These are phyloP conservation scores for Pugionium cornutum DNA, from an alignment of 345 rosid species.

Conservation along the genomic window DNA sequence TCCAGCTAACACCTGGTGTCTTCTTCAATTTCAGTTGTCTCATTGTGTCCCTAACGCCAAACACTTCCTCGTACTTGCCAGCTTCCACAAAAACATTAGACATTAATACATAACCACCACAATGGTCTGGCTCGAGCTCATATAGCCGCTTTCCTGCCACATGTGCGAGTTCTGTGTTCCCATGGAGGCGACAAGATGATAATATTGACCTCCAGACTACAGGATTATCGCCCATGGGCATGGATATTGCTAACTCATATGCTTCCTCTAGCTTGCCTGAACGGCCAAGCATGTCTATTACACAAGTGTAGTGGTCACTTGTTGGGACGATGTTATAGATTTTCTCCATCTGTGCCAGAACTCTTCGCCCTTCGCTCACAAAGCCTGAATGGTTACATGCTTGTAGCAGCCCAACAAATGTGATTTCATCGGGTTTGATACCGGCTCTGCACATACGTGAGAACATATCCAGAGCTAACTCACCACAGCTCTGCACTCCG, in stretches of 20 bases:
- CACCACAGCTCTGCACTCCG: constrained; percentile 57
- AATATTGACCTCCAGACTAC: constrained; percentile 66
- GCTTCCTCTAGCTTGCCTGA: constrained; percentile 65
- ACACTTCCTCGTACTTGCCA: constrained; percentile 48
- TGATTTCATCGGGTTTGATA: constrained; percentile 54
- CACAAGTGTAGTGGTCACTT: constrained; percentile 62
- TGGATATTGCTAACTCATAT: constrained; percentile 46
- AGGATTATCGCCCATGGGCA: constrained; percentile 48
- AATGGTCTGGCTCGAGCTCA: constrained; percentile 50
- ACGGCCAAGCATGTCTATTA: constrained; percentile 75
- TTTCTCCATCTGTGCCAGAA: constrained; percentile 49
- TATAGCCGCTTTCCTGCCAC: constrained; percentile 42
- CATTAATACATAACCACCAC: constrained; percentile 50
- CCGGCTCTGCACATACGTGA: constrained; percentile 44
- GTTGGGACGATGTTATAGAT: constrained; percentile 51
- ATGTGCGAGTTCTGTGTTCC: constrained; percentile 44
- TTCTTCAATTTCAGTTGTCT: constrained; percentile 48
- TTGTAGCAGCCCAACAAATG: constrained; percentile 57
- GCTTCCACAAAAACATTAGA: constrained; percentile 51
- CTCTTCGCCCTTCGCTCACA: constrained; percentile 46
- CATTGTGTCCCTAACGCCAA: constrained; percentile 50
- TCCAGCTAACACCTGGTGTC: constrained; percentile 57
- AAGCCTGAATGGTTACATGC: constrained; percentile 72
- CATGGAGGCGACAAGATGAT: constrained; percentile 51
- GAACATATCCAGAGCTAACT: constrained; percentile 55